A percentile compares a stretch with the other conserved stretches of the same genome.
These are phyloP conservation scores for Dacryopinax spathularia DNA, from an alignment of 768 basidiomycete species.

Conservation along the genomic window DNA sequence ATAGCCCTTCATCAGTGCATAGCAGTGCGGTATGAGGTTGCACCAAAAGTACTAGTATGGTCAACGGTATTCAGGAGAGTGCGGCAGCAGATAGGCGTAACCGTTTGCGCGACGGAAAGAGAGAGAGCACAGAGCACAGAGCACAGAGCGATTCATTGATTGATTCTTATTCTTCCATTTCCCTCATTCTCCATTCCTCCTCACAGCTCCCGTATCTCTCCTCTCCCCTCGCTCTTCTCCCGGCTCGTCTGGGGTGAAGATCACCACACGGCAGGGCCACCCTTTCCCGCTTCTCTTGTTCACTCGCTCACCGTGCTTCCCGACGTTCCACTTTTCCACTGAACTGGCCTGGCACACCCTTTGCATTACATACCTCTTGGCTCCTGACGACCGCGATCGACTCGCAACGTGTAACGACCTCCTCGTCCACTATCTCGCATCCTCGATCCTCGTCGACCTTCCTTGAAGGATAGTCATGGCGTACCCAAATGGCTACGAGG, in stretches of 20 bases:
- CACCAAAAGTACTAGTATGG: no score
- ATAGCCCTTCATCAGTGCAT: no score
- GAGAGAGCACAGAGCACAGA: background rate
- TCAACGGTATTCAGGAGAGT: no score
- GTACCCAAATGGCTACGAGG: background rate
- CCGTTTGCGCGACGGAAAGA: no score
- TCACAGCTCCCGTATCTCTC: background rate
- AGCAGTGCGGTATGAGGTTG: no score
- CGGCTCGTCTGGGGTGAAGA: background rate
- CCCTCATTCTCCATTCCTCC: background rate
- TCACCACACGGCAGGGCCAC: background rate
- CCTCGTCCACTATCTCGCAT: background rate
- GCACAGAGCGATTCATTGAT: background rate
- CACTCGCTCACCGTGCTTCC: no score
- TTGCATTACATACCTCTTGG: background rate
- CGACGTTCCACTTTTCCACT: background rate
- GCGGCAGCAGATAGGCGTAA: slow-evolving; percentile 1
- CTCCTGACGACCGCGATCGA: background rate
- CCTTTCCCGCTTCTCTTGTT: background rate
- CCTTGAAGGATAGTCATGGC: background rate
- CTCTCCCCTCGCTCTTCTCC: background rate
- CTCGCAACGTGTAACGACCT: background rate
- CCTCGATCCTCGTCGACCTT: background rate
- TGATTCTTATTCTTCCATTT: background rate
- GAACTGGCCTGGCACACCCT: background rate